A percentile compares a stretch with the other conserved stretches of the same genome.
phyloP scores from a whole-genome alignment of 305 asterid genomes.

The Fraxinus ornus region DNA sequence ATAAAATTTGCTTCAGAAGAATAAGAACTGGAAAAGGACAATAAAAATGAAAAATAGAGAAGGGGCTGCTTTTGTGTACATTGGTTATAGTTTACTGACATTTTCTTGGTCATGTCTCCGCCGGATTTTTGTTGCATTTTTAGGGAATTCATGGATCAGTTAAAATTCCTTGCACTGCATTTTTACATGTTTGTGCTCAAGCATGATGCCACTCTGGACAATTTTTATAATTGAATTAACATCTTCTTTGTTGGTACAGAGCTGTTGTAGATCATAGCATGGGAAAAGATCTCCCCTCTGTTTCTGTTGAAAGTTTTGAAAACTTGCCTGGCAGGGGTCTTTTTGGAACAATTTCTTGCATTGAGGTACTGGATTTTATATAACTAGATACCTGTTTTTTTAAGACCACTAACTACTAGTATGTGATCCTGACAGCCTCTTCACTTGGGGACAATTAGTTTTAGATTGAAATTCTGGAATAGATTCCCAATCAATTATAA shows the following conservation, averaged over 20 bases:
- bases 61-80: neutral
- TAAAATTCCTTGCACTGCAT: neutral
- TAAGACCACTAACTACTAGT: neutral
- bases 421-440: conserved; percentile 2
- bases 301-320: conserved; percentile 86
- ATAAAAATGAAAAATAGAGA: neutral
- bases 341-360: conserved; percentile 77
- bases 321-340: conserved; percentile 97
- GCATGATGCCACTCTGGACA: neutral
- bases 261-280: conserved; percentile 93
- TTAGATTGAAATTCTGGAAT: conserved; percentile 5
- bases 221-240: conserved; percentile 10
- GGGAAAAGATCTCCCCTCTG: conserved; percentile 91
- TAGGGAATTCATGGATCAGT: neutral
- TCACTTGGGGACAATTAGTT: conserved; percentile 1
- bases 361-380: conserved; percentile 54
- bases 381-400: neutral
- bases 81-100: neutral
- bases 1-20: neutral
- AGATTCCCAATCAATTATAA: neutral
- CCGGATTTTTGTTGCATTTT: neutral
- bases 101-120: neutral
- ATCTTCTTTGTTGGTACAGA: conserved; percentile 48
- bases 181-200: conserved; percentile 9
- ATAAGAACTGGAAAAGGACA: neutral